Percentiles rank a stretch among this genome's conserved stretches.
Conservation (phyloP, 2,329 filamentous ascomycete species). For the Triangularia verruculosa region DNA sequence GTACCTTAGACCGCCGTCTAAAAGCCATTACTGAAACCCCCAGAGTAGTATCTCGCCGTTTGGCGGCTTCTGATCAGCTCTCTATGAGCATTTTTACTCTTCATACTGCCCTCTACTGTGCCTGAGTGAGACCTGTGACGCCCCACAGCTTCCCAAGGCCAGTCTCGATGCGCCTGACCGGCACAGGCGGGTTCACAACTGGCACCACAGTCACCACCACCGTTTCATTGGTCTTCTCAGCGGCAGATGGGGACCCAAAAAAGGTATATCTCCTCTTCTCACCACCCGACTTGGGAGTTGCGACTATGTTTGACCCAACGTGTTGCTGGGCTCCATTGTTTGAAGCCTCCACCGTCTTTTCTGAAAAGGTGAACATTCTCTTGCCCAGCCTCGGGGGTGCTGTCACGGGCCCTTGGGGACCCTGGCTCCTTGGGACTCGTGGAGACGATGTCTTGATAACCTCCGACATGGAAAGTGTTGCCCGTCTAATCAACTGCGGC, state of each 20-base stretch:
- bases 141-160: background rate
- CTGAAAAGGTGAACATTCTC: conserved; percentile 6
- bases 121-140: background rate
- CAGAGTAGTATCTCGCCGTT: too few relatives aligned
- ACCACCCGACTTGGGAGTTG: background rate
- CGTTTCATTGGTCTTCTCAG: background rate
- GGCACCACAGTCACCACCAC: background rate
- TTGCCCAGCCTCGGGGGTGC: background rate
- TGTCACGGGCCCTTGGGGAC: background rate
- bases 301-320: background rate
- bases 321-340: background rate
- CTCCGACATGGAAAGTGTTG: conserved; percentile 4
- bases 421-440: background rate
- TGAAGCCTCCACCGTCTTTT: background rate
- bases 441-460: background rate
- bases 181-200: background rate
- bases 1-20: too few relatives aligned
- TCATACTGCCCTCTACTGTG: background rate
- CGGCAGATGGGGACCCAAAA: background rate
- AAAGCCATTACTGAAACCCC: too few relatives aligned
- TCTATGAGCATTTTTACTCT: background rate
- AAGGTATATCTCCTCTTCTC: background rate
- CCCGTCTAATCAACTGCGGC: background rate
- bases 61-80: too few relatives aligned
- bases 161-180: background rate